A percentile compares a stretch with the other conserved stretches of the same genome.
phyloP scores from a whole-genome alignment of 139 green algal species.

The Desmodesmus armatus region DNA sequence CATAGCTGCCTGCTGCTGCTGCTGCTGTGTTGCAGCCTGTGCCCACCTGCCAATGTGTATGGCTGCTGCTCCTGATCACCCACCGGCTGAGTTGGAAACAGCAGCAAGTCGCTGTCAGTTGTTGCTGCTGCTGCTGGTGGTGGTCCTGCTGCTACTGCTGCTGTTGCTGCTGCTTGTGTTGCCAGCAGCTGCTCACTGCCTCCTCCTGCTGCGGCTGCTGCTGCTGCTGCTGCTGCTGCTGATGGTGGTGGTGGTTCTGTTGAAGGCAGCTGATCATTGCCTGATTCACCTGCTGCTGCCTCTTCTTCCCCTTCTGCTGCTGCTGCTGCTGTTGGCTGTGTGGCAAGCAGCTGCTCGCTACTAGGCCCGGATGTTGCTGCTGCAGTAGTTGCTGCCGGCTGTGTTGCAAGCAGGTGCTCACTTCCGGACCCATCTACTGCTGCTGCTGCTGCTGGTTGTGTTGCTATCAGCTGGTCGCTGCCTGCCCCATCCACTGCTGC shows the following conservation, averaged over 20 bases:
- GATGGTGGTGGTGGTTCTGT: not conserved
- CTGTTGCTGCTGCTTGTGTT: not conserved
- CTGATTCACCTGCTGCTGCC: not conserved
- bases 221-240: not conserved
- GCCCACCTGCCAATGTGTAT: too few relatives aligned
- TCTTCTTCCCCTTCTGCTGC: too few relatives aligned
- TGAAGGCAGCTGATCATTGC: not conserved
- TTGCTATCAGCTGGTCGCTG: not conserved
- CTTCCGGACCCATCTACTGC: not conserved
- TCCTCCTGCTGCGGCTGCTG: not conserved
- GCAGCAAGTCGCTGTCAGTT: too few relatives aligned
- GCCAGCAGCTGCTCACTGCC: not conserved
- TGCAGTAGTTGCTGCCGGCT: not conserved
- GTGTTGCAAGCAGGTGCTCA: not conserved
- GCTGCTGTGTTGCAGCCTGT: not conserved
- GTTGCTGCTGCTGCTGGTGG: slow-evolving; percentile 14
- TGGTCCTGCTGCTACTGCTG: not conserved
- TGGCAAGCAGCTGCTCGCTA: not conserved
- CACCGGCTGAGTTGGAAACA: too few relatives aligned
- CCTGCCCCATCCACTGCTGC: slow-evolving; percentile 2
- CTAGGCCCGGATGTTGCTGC: too few relatives aligned
- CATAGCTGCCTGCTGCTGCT: not conserved
- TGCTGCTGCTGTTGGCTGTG: not conserved
- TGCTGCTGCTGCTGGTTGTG: slow-evolving; percentile 17
- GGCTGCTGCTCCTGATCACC: too few relatives aligned